Conservation (phyloP, 768 basidiomycete species). For the Boletus rubroflammeus region DNA sequence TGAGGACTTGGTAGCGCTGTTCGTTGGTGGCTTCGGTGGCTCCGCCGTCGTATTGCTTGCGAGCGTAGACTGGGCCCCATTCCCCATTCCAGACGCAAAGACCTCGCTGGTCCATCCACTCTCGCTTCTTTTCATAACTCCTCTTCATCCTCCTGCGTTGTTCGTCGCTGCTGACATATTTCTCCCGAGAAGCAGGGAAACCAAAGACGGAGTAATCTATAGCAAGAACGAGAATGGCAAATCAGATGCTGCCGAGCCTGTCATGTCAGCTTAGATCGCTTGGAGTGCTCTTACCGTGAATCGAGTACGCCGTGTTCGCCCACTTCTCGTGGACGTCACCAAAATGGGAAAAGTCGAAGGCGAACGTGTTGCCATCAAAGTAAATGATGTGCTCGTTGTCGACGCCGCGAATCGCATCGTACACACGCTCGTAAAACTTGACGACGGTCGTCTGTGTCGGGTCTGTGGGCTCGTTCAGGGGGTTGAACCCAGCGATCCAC, state of each 20-base stretch:
- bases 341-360: constrained; percentile 72
- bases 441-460: constrained; percentile 60
- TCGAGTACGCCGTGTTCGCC: constrained; percentile 72
- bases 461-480: constrained; percentile 79
- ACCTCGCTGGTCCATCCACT: constrained; percentile 68
- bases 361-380: constrained; percentile 84
- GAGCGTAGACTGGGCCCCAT: constrained; percentile 80
- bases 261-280: neutral
- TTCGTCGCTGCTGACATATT: constrained; percentile 49
- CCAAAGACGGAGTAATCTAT: constrained; percentile 47
- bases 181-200: constrained; percentile 58
- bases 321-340: constrained; percentile 59
- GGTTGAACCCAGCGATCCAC: constrained; percentile 88
- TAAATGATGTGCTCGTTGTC: constrained; percentile 74
- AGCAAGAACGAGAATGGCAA: neutral
- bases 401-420: constrained; percentile 65
- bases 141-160: constrained; percentile 50
- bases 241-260: neutral
- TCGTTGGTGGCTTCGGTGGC: constrained; percentile 65
- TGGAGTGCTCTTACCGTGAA: constrained; percentile 49
- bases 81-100: constrained; percentile 79
- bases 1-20: constrained; percentile 58
- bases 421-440: constrained; percentile 62
- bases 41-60: constrained; percentile 54
- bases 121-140: constrained; percentile 69